phyloP scores from a whole-genome alignment of 176 grass and related monocot species.

The Dendrocalamus sinicus region DNA sequence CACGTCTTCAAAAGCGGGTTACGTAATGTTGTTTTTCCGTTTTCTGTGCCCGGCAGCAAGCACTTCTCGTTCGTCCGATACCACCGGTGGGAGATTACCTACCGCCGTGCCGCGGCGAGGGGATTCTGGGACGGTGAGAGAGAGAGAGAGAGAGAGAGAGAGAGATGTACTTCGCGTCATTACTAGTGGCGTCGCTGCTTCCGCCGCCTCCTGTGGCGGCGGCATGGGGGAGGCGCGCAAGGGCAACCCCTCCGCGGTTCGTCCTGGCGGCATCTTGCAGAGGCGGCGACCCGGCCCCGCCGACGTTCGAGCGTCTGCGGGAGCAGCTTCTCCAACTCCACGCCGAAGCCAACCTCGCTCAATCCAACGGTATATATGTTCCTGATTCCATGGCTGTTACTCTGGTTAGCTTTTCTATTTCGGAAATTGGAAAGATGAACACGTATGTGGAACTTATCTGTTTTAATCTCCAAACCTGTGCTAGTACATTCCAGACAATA shows the following conservation, averaged over 20 bases:
- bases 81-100: neutral
- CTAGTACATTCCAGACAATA: neutral
- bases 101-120: neutral
- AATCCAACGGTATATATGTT: conserved; percentile 66
- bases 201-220: neutral
- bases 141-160: too few relatives aligned
- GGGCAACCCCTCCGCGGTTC: conserved; percentile 20
- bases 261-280: conserved; percentile 25
- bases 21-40: accelerated
- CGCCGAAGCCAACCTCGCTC: conserved; percentile 70
- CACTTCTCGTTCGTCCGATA: neutral
- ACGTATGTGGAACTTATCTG: neutral
- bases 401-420: neutral
- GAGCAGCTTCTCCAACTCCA: conserved; percentile 85
- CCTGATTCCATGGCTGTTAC: neutral
- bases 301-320: conserved; percentile 50
- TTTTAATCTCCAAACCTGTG: neutral
- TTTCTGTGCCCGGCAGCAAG: neutral
- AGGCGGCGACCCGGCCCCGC: neutral
- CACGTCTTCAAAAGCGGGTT: neutral
- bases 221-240: conserved; percentile 16
- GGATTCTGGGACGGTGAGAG: neutral
- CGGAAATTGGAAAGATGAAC: neutral
- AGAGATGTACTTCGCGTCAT: conserved; percentile 48
- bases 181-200: conserved; percentile 22